Evolutionary conservation across 352 stramenopile genomes (phyloP), one percentile per base, ranked within the genome.

Genomic region (Globisporangium paddicum): DNA sequence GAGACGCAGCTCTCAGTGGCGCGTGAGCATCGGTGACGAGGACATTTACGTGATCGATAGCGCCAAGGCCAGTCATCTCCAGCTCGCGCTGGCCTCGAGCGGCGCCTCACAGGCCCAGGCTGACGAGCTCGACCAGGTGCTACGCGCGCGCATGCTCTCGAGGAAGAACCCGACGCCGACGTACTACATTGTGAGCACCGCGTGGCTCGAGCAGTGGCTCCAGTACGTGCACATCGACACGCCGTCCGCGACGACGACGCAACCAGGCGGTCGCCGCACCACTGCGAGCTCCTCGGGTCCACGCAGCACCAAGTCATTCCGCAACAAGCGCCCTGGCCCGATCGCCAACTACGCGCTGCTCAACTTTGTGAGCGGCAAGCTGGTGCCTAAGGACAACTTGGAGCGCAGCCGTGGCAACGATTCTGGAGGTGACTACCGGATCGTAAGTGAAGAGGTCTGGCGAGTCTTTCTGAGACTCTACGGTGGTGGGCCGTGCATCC

Each of bases 401-500:
- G 61, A 68, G 52, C 68, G 72, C 54, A 83, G 75, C 51, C 70
- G 64, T 61, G 75, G 69, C 16, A 77, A 58, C 21, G 58, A 71
- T 13, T 42, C 58, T 8, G 58, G 59, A 21, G 79, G 75, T 7
- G 73, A 88, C 55, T 90, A 85, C 64, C 72, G 71, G 38, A 69
- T 90, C 21, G 71, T 90, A 11, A 88, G 78, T 37, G 69, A 87
- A 28, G 81, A 89, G 25, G 73, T 90, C 18, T 90, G 81, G 81
- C 60, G 77, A 10, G 64, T 79, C 2, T 90, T 90, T 25, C 55
- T 79, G 19, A 52, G 66, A 2, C 57, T 87, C 1, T 90, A 90
- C 28, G 75, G 81, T 28, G 81, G 81, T 23, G 81, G 81, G 11
- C 81, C 81, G 4, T 86, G 73, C 48, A 90, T 90, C 40, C 64